Conservation (phyloP, 2,329 filamentous ascomycete genomes). For the Dendrostoma leiphaemia region DNA sequence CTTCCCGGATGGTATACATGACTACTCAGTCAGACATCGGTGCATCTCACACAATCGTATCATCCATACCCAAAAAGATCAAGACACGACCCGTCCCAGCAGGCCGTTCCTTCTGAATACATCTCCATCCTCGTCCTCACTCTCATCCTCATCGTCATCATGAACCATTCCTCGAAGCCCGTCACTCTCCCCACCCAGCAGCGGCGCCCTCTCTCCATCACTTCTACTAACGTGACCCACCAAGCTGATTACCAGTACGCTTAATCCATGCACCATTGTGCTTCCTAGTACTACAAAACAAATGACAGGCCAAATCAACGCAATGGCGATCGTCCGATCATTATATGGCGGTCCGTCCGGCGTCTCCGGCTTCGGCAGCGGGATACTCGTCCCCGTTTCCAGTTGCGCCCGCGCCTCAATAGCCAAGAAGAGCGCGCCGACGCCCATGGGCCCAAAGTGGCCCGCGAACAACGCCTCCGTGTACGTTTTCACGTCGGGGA, state of each 20-base stretch:
- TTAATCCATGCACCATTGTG: constrained; percentile 14
- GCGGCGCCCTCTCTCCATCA: constrained; percentile 6
- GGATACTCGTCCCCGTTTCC: constrained; percentile 10
- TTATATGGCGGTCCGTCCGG: constrained; percentile 5
- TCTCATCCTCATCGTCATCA: neutral
- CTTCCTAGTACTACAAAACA: constrained; percentile 17
- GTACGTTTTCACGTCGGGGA: constrained; percentile 17
- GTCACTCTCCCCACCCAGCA: constrained; percentile 6
- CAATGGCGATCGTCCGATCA: constrained; percentile 5
- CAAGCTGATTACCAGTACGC: constrained; percentile 11
- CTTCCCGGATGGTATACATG: no score
- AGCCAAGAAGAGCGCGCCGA: constrained; percentile 26
- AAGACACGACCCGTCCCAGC: neutral
- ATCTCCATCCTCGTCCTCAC: neutral
- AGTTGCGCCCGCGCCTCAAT: constrained; percentile 17
- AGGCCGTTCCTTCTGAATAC: neutral
- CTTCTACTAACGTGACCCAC: constrained; percentile 5
- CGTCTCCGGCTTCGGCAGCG: neutral
- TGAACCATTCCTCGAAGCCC: constrained; percentile 9
- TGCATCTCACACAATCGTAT: no score
- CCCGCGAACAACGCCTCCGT: constrained; percentile 26
- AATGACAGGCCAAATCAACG: constrained; percentile 12
- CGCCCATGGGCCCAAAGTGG: constrained; percentile 29
- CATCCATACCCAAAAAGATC: no score
- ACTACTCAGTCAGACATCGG: no score